Evolutionary conservation across 176 grass and related monocot genomes (phyloP).

Genomic region (Raddia guianensis): DNA sequence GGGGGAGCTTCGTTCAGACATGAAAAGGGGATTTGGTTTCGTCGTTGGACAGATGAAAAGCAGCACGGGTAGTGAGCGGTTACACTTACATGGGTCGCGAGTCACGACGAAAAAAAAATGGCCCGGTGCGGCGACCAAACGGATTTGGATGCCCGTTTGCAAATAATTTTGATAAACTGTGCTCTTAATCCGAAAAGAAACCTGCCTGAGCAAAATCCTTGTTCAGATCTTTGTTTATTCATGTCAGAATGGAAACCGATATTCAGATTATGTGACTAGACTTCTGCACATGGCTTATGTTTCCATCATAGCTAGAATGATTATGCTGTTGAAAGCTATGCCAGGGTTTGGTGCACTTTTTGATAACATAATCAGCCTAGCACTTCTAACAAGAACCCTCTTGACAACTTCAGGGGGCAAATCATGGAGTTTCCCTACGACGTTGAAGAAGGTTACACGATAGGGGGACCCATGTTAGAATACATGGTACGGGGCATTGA

Average conservation of each 20-base stretch:
- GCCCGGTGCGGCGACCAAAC: too few relatives aligned
- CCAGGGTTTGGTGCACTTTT: constrained; percentile 13
- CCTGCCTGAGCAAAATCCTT: not conserved
- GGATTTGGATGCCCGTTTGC: too few relatives aligned
- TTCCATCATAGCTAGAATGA: constrained; percentile 38
- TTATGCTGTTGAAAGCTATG: constrained; percentile 30
- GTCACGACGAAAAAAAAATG: too few relatives aligned
- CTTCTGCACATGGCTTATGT: constrained; percentile 39
- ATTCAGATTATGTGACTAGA: constrained; percentile 18
- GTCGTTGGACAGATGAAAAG: too few relatives aligned
- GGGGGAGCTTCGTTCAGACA: too few relatives aligned
- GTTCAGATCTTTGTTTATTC: constrained; percentile 32
- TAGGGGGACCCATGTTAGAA: constrained; percentile 32
- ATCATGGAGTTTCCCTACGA: constrained; percentile 27
- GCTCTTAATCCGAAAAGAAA: too few relatives aligned
- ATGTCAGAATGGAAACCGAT: constrained; percentile 26
- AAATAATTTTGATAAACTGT: too few relatives aligned
- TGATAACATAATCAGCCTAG: constrained; percentile 18
- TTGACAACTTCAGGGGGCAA: constrained; percentile 35
- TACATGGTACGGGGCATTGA: constrained; percentile 40
- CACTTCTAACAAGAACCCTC: not conserved
- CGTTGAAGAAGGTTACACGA: constrained; percentile 19
- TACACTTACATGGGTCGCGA: too few relatives aligned
- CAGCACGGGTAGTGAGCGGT: too few relatives aligned
- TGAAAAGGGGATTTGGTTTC: too few relatives aligned